These are phyloP conservation scores for Pouteria campechiana DNA, from an alignment of 179 eudicot genomes.

Conservation along the genomic window DNA sequence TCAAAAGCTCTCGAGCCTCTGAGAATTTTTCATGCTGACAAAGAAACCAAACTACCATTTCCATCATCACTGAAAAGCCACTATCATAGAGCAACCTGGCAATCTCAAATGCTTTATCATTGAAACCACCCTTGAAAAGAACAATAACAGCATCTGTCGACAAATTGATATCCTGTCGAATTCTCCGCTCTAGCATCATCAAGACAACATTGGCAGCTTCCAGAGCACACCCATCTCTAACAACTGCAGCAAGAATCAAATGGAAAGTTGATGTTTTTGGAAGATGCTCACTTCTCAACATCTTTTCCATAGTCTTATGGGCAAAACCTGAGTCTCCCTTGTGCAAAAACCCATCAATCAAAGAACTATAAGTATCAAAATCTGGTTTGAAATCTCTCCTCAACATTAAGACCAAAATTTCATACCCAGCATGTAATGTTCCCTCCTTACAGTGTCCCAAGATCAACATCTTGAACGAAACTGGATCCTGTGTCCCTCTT, in stretches of 20 bases:
- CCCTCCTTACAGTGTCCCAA: slow-evolving; percentile 36
- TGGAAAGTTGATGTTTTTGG: slow-evolving; percentile 24
- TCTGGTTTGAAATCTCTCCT: slow-evolving; percentile 27
- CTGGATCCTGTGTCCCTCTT: slow-evolving; percentile 32
- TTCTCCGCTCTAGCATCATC: slow-evolving; percentile 24
- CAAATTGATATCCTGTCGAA: slow-evolving; percentile 20
- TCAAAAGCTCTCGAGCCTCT: slow-evolving; percentile 17
- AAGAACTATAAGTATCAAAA: slow-evolving; percentile 14
- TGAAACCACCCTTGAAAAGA: slow-evolving; percentile 16
- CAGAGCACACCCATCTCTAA: slow-evolving; percentile 10
- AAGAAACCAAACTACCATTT: slow-evolving; percentile 18
- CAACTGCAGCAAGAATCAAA: slow-evolving; percentile 15
- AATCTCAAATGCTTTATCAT: slow-evolving; percentile 16
- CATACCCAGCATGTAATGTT: slow-evolving; percentile 14
- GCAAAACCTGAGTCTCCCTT: slow-evolving; percentile 18
- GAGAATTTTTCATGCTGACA: slow-evolving; percentile 8
- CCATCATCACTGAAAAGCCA: slow-evolving; percentile 18
- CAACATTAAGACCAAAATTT: slow-evolving; percentile 24
- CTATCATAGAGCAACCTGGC: slow-evolving; percentile 16
- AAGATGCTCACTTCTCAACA: slow-evolving; percentile 24
- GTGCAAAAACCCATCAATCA: slow-evolving; percentile 21
- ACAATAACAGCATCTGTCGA: slow-evolving; percentile 17
- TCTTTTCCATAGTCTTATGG: slow-evolving; percentile 18
- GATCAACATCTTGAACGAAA: slow-evolving; percentile 22
- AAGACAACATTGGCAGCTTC: slow-evolving; percentile 19